Evolutionary conservation across 495 filamentous ascomycete species (phyloP), one percentile per base, ranked within the genome.

Genomic region (Schizothecium vesticola): DNA sequence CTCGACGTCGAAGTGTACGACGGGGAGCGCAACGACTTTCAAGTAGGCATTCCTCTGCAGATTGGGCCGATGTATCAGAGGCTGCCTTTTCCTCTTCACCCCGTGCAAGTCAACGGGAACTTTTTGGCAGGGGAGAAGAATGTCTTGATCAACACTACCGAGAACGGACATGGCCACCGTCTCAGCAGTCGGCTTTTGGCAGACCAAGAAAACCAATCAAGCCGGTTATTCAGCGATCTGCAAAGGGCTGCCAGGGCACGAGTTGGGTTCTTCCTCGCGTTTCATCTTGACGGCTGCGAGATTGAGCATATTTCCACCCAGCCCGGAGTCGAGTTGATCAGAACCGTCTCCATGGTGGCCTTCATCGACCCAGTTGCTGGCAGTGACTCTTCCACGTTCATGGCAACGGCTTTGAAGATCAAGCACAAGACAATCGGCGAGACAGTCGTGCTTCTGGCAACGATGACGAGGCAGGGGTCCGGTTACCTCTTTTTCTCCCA

Each of bases 291-390:
- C 36, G 36, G 5, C 16, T 51, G 36, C 16, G 36, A 51, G 43
- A 19, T 51, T n/a, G 43, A n/a, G 16, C 19, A n/a, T 51, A 1
- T 19, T n/a, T 0, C 43, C 6, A 3, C 43, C 0, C 43, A n/a
- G 2, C 16, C 43, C 0, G 43, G 43, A 19, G 5, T n/a, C 43
- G 43, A 51, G 19, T 19, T 51, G 6, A 16, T n/a, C 43, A 51
- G 2, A 3, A 51, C 5, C 19, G 1, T 51, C n/a, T 51, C 43
- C 43, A 51, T 2, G 36, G 16, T 51, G 5, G 6, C 16, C 16
- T 51, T 51, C 1, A 7, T 1, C 16, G 36, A n/a, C 0, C 5
- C 0, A n/a, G 0, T 0, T 1, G 0, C 19, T 8, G 36, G 16
- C 2, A 11, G 0, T 0, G n/a, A n/a, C n/a, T 8, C 6, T 51